These are phyloP conservation scores for Trichoderma pleuroti DNA, from an alignment of 2,329 filamentous ascomycete species.

Conservation along the genomic window DNA sequence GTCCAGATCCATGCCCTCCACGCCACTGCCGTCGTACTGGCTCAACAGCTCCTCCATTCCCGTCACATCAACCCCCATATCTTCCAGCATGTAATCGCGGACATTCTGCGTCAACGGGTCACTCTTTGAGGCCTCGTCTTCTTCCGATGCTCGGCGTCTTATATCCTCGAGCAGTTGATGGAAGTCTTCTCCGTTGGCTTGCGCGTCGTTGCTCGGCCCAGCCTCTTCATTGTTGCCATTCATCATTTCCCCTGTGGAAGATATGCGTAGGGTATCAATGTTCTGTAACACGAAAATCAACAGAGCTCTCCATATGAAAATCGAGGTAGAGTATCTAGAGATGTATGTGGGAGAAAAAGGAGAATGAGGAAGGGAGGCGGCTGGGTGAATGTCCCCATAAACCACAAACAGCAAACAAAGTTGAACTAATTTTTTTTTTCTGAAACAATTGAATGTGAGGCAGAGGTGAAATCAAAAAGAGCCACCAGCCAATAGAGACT, in stretches of 20 bases:
- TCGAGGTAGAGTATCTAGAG: neutral
- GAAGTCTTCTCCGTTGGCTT: conserved; percentile 13
- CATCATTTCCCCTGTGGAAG: neutral
- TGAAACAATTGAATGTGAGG: neutral
- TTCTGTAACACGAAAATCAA: neutral
- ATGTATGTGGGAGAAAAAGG: neutral
- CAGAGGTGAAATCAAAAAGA: neutral
- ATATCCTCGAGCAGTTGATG: conserved; percentile 25
- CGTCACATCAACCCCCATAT: conserved; percentile 1
- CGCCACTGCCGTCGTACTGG: neutral
- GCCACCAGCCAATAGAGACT: neutral
- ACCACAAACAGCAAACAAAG: neutral
- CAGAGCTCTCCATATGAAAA: no score
- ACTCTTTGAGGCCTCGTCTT: conserved; percentile 19
- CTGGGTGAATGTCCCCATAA: neutral
- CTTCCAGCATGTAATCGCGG: neutral
- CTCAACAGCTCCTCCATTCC: neutral
- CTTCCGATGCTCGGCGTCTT: conserved; percentile 22
- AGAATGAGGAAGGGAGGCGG: neutral
- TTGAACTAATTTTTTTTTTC: neutral
- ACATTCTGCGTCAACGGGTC: neutral
- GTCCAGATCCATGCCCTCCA: neutral
- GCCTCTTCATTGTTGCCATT: conserved; percentile 18
- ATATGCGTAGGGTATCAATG: neutral
- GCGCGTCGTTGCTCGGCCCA: neutral